Base-by-base conservation (phyloP, 495 filamentous ascomycete genomes). In the Tuber melanosporum region DNA sequence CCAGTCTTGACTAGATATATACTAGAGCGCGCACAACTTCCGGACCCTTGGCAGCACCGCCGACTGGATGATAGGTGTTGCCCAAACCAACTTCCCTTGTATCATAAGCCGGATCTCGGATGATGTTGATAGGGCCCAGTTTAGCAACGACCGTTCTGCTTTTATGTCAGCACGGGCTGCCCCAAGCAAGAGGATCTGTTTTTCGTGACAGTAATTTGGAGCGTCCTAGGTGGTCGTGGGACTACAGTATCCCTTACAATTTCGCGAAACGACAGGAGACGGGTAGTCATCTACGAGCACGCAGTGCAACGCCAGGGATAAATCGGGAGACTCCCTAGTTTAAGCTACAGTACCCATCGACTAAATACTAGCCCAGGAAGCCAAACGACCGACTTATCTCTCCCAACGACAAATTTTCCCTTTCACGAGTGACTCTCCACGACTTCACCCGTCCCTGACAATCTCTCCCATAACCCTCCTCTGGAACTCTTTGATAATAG, bases 401-500 rank as follows among this genome's bases (percentile, higher is more conserved):
- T 73, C 70, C 70, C 26, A 20, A 32, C 17, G 19, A 20, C 5
- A 8, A 17, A 42, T 72, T 17, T 66, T 39, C 36, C n/a, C 26
- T 26, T 32, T 5, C 26, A 36, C 39, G n/a, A 45, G 26, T 49
- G 71, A 66, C n/a, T 26, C 70, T 43, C 71, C 17, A 19, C 22
- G 42, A 72, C 71, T 46, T 72, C 17, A 43, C 71, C 22, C 71
- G n/a, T 46, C 45, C 45, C 71, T 43, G 12, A 46, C 45, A 43
- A n/a, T 36, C 44, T 80, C 78, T 12, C 78, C 79, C 79, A 81
- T 80, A 52, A 80, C 47, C 47, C 79, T 81, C 75, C 79, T 77
- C 69, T 80, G 91, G 83, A 92, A 95, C 84, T 90, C 91, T 83
- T 97, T 92, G 66, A 94, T 90, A 46, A 92, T 89, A 85, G 97